These are phyloP conservation scores for Yamadazyma olivae DNA, from an alignment of 805 yeast species.

Conservation along the genomic window DNA sequence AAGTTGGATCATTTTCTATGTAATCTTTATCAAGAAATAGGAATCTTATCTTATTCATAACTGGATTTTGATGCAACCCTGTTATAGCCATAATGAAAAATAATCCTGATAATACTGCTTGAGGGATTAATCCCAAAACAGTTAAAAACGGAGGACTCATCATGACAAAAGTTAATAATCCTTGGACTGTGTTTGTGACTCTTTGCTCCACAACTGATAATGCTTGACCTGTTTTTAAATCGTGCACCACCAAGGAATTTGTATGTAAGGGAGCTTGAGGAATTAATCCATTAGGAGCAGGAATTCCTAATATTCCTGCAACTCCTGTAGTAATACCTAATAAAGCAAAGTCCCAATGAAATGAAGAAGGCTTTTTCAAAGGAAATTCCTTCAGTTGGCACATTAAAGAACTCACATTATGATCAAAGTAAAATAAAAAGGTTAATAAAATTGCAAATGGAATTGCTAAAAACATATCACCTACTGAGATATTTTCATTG, in stretches of 20 bases:
- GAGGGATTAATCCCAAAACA: slow-evolving; percentile 84
- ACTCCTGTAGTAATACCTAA: slow-evolving; percentile 85
- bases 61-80: slow-evolving; percentile 66
- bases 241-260: slow-evolving; percentile 61
- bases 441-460: slow-evolving; percentile 91
- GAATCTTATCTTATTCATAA: slow-evolving; percentile 60
- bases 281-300: slow-evolving; percentile 94
- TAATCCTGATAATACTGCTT: slow-evolving; percentile 87
- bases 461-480: slow-evolving; percentile 80
- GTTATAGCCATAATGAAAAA: slow-evolving; percentile 91
- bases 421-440: slow-evolving; percentile 87
- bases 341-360: slow-evolving; percentile 88
- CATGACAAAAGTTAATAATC: slow-evolving; percentile 75
- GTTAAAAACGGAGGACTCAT: slow-evolving; percentile 86
- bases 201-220: slow-evolving; percentile 83
- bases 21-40: slow-evolving; percentile 55
- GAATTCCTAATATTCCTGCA: slow-evolving; percentile 84
- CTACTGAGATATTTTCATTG: slow-evolving; percentile 50
- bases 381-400: slow-evolving; percentile 85
- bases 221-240: slow-evolving; percentile 33
- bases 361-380: slow-evolving; percentile 78
- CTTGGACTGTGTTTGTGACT: slow-evolving; percentile 80
- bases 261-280: slow-evolving; percentile 98
- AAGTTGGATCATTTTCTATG: slow-evolving; percentile 31
- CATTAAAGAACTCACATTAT: slow-evolving; percentile 89